Evolutionary conservation across 495 filamentous ascomycete species (phyloP).

Genomic region (Aspergillus campestris): DNA sequence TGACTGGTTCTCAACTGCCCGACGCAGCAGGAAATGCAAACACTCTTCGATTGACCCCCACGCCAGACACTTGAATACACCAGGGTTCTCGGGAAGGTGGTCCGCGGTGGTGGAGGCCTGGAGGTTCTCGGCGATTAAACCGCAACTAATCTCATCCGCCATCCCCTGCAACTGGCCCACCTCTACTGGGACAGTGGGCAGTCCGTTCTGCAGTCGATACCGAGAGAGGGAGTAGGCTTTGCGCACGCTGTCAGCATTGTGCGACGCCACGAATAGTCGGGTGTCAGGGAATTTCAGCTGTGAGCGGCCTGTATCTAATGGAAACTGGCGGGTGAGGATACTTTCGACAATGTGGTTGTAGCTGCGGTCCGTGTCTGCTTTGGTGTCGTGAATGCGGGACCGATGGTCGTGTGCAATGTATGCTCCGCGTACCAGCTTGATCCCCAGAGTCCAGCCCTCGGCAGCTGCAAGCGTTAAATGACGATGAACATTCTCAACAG

Average conservation of each 20-base stretch:
- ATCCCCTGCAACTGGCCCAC: constrained; percentile 87
- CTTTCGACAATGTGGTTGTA: constrained; percentile 42
- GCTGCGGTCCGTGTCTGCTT: constrained; percentile 28
- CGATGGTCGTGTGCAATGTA: constrained; percentile 45
- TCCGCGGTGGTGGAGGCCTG: no score
- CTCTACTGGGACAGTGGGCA: constrained; percentile 46
- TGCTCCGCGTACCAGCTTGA: constrained; percentile 86
- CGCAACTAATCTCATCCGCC: constrained; percentile 83
- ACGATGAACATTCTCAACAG: constrained; percentile 46
- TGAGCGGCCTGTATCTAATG: constrained; percentile 61
- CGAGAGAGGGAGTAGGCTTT: constrained; percentile 30
- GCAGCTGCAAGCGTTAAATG: constrained; percentile 54
- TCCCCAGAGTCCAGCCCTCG: constrained; percentile 66
- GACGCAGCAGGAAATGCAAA: constrained; percentile 71
- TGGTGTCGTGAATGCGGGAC: constrained; percentile 31
- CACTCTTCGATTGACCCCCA: constrained; percentile 83
- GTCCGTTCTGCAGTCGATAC: constrained; percentile 27
- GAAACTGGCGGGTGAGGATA: constrained; percentile 51
- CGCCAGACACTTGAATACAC: constrained; percentile 73
- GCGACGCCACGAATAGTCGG: constrained; percentile 14
- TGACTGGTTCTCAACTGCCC: constrained; percentile 80
- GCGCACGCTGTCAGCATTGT: constrained; percentile 34
- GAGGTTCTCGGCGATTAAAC: constrained; percentile 45
- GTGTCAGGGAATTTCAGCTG: constrained; percentile 18
- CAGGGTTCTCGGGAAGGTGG: constrained; percentile 15